These are phyloP conservation scores for Penicillium sp. DNA, from an alignment of 2,329 filamentous ascomycete species.

Conservation along the genomic window DNA sequence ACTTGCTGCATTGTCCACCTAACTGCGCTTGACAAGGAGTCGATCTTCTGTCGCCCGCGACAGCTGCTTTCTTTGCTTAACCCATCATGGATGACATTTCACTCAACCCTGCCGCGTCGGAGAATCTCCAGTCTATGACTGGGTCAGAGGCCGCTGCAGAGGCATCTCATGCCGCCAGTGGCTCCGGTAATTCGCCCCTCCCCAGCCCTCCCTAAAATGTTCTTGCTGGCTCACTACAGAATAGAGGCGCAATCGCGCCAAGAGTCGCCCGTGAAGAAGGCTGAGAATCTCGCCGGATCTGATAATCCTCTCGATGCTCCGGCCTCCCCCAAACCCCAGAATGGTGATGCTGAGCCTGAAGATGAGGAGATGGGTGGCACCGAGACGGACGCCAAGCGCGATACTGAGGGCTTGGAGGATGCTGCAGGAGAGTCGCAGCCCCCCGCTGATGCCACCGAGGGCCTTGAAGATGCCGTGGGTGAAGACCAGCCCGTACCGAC, in stretches of 20 bases:
- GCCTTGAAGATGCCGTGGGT: constrained; percentile 37
- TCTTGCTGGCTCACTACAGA: constrained; percentile 20
- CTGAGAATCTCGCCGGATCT: constrained; percentile 39
- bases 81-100: constrained; percentile 41
- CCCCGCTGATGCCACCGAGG: constrained; percentile 46
- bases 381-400: constrained; percentile 45
- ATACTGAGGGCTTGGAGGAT: constrained; percentile 47
- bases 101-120: constrained; percentile 26
- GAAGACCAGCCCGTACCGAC: constrained; percentile 64
- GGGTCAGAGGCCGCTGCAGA: constrained; percentile 31
- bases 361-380: constrained; percentile 81
- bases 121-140: constrained; percentile 28
- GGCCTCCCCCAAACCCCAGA: constrained; percentile 63
- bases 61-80: constrained; percentile 26
- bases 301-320: constrained; percentile 72
- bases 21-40: constrained; percentile 30
- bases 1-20: constrained; percentile 13
- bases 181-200: constrained; percentile 31
- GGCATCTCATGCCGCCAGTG: constrained; percentile 26
- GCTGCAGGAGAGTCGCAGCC: constrained; percentile 48
- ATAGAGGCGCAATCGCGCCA: constrained; percentile 36
- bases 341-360: constrained; percentile 58
- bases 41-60: constrained; percentile 33
- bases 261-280: constrained; percentile 31
- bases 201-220: constrained; percentile 10